phyloP scores from a whole-genome alignment of 2,329 filamentous ascomycete species.

The Pseudogymnoascus sp. region DNA sequence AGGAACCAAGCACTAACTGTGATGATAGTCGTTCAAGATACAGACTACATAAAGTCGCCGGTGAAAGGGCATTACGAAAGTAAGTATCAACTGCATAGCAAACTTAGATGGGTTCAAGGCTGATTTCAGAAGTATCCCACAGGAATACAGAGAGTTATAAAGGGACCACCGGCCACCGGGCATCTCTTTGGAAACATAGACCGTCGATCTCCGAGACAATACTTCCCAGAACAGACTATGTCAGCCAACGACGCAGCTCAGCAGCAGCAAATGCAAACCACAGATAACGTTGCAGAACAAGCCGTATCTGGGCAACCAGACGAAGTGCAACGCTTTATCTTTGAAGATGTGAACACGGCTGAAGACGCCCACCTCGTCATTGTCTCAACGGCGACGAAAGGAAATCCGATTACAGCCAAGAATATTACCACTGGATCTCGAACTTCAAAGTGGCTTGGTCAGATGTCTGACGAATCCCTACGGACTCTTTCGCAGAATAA shows the following conservation, averaged over 20 bases:
- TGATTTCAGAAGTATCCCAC: neutral
- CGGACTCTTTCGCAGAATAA: neutral
- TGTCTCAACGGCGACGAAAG: neutral
- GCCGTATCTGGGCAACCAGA: neutral
- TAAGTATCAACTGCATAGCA: neutral
- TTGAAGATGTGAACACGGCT: neutral
- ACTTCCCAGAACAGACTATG: neutral
- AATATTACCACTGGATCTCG: neutral
- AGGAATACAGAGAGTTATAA: neutral
- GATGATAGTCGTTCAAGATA: neutral
- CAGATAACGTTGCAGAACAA: neutral
- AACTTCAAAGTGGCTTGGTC: neutral
- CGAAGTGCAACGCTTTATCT: neutral
- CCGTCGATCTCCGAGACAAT: neutral
- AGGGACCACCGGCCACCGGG: neutral
- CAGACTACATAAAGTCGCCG: neutral
- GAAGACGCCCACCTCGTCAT: neutral
- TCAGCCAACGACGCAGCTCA: neutral
- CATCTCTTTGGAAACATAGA: neutral
- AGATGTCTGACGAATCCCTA: neutral
- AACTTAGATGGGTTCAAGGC: neutral
- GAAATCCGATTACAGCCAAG: neutral
- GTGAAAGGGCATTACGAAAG: neutral
- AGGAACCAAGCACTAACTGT: neutral
- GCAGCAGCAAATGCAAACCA: neutral